phyloP scores from a whole-genome alignment of 108 stramenopile species.

The Skeletonema costatum region DNA sequence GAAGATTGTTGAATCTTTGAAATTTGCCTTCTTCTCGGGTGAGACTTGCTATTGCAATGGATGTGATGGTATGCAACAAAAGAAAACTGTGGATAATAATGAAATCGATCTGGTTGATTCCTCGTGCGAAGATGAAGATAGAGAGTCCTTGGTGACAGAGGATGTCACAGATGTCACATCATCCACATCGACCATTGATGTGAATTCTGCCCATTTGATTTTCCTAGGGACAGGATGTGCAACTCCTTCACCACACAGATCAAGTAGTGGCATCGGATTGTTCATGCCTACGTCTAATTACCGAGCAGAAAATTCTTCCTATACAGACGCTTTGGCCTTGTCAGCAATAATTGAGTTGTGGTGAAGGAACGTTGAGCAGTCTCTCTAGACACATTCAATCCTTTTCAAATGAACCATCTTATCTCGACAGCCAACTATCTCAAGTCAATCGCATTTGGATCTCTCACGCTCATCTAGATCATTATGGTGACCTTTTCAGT shows the following conservation, averaged over 20 bases:
- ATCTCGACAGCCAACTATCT: constrained; percentile 30
- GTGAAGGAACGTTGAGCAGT: constrained; percentile 73
- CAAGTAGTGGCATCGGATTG: constrained; percentile 72
- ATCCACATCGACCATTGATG: constrained; percentile 5
- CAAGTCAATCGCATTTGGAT: constrained; percentile 77
- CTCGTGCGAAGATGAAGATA: constrained; percentile 26
- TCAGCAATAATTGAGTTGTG: constrained; percentile 68
- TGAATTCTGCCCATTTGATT: constrained; percentile 46
- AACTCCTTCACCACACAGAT: constrained; percentile 76
- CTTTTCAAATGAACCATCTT: background rate
- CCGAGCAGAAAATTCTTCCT: background rate
- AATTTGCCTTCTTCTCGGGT: constrained; percentile 18
- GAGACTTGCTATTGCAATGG: background rate
- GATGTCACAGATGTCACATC: background rate
- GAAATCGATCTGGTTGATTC: constrained; percentile 60
- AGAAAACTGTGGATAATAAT: constrained; percentile 45
- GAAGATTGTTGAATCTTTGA: constrained; percentile 11
- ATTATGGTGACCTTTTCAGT: constrained; percentile 70
- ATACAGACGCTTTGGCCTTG: constrained; percentile 28
- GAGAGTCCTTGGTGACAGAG: constrained; percentile 3
- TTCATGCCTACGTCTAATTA: constrained; percentile 43
- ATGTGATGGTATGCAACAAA: constrained; percentile 1
- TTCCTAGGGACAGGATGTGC: constrained; percentile 89
- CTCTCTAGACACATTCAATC: constrained; percentile 44
- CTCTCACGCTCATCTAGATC: constrained; percentile 85